Conservation (phyloP, 352 stramenopile genomes). For the Pythium oligandrum region DNA sequence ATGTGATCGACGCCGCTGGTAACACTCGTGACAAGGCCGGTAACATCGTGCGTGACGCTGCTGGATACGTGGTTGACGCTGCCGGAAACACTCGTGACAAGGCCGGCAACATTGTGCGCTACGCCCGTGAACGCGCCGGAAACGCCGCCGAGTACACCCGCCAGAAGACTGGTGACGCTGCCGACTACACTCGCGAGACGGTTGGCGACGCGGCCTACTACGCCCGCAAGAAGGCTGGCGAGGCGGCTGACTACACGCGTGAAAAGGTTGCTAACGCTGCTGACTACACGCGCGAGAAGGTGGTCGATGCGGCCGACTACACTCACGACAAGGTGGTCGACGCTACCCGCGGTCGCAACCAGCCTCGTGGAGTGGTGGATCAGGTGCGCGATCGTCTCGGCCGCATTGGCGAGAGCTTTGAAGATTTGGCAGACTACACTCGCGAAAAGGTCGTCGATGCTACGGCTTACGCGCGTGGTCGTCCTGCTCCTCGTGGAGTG, state of each 20-base stretch:
- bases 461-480: constrained; percentile 21
- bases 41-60: constrained; percentile 1
- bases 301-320: too few relatives aligned
- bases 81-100: background rate
- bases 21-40: constrained; percentile 2
- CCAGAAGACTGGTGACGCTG: background rate
- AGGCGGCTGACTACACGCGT: too few relatives aligned
- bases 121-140: constrained; percentile 1
- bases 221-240: too few relatives aligned
- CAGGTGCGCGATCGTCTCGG: constrained; percentile 18
- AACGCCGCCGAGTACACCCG: constrained; percentile 27
- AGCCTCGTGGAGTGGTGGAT: too few relatives aligned
- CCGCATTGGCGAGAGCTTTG: constrained; percentile 9
- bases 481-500: background rate
- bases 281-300: too few relatives aligned
- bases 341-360: constrained; percentile 18
- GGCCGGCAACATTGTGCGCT: background rate
- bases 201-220: too few relatives aligned
- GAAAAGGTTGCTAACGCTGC: too few relatives aligned
- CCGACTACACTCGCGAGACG: constrained; percentile 22
- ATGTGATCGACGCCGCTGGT: constrained; percentile 1
- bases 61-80: too few relatives aligned
- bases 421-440: too few relatives aligned
- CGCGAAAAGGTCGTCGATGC: constrained; percentile 29
- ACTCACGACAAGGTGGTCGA: constrained; percentile 27